Evolutionary conservation across 2,329 filamentous ascomycete genomes (phyloP), one percentile per base, ranked within the genome.

Genomic region (Colletotrichum sidae): DNA sequence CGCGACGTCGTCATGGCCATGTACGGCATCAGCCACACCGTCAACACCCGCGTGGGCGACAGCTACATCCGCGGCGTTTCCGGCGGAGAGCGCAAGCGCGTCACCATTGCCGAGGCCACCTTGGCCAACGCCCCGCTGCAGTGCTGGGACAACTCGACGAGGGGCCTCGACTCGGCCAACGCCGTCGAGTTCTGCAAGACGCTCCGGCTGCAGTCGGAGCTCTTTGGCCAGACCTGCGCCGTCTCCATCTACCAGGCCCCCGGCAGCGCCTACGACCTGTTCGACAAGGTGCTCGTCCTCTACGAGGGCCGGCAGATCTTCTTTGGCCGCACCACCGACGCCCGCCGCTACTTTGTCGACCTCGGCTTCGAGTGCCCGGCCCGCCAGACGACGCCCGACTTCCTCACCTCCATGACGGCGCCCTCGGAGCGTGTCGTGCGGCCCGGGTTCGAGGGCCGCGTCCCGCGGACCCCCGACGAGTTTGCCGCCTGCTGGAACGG

Each of bases 311-410:
- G 85, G 62, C 88, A 90, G 69, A 87, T 90, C 60, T 93, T 85
- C 77, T 92, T 89, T 59, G 90, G 91, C 9, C 81, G 80, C 3
- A 84, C 84, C 0, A 81, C 82, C 8, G 80, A 86, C 8, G 90
- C 90, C 2, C 88, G 84, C 67, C 75, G 81, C 15, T 92, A 90
- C 74, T 92, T 93, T 70, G 80, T 88, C 63, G 77, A 84, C 38
- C 80, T 92, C 64, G 90, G 91, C 0, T 93, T 91, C 70, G 80
- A 86, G 34, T 90, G 78, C 17, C 79, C 79, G 3, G 76, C 79
- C 3, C 74, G 79, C 15, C 80, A 90, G 71, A 93, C 91, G 0
- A 92, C 90, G 0, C 88, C 90, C 0, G 91, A 93, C 73, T 93
- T 93, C 77, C 77, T 94, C 55, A 93, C 91, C 4, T 88, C 89